A percentile compares a stretch with the other conserved stretches of the same genome.
phyloP scores from a whole-genome alignment of 2,329 filamentous ascomycete species.

The Rachicladosporium sp. region DNA sequence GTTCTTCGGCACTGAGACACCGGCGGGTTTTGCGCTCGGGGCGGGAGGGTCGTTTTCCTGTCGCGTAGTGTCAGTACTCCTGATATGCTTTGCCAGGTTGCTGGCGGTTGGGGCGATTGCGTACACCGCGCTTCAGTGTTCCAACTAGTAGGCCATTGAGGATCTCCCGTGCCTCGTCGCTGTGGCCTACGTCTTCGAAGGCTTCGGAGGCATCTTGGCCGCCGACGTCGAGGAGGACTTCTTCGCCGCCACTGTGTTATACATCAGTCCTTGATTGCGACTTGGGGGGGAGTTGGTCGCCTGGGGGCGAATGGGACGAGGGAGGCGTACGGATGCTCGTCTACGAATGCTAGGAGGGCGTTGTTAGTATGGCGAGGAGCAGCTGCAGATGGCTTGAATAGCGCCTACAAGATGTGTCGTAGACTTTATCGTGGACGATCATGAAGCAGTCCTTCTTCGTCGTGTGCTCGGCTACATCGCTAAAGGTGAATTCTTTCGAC shows the following conservation, averaged over 20 bases:
- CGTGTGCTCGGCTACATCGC: slow-evolving; percentile 74
- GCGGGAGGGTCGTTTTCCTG: slow-evolving; percentile 7
- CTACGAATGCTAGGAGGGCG: slow-evolving; percentile 53
- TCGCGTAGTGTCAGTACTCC: no score
- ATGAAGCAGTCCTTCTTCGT: slow-evolving; percentile 89
- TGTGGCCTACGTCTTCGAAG: slow-evolving; percentile 98
- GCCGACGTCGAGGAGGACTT: slow-evolving; percentile 90
- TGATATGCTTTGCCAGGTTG: no score
- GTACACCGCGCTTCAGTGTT: slow-evolving; percentile 64
- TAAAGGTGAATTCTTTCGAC: slow-evolving; percentile 56
- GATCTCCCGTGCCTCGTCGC: slow-evolving; percentile 93
- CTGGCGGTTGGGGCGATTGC: no score
- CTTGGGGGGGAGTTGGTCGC: background rate
- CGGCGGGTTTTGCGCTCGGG: background rate
- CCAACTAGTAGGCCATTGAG: slow-evolving; percentile 66
- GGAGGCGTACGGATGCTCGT: slow-evolving; percentile 76
- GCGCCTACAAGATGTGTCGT: slow-evolving; percentile 55
- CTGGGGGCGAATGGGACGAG: slow-evolving; percentile 2
- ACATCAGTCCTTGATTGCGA: slow-evolving; percentile 1
- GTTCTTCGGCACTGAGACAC: background rate
- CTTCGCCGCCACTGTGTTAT: slow-evolving; percentile 73
- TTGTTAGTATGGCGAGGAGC: background rate
- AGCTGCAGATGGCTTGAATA: background rate
- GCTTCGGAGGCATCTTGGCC: slow-evolving; percentile 96
- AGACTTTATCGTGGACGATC: slow-evolving; percentile 93